Conservation (phyloP, 2,329 filamentous ascomycete genomes). For the Colletotrichum sidae region DNA sequence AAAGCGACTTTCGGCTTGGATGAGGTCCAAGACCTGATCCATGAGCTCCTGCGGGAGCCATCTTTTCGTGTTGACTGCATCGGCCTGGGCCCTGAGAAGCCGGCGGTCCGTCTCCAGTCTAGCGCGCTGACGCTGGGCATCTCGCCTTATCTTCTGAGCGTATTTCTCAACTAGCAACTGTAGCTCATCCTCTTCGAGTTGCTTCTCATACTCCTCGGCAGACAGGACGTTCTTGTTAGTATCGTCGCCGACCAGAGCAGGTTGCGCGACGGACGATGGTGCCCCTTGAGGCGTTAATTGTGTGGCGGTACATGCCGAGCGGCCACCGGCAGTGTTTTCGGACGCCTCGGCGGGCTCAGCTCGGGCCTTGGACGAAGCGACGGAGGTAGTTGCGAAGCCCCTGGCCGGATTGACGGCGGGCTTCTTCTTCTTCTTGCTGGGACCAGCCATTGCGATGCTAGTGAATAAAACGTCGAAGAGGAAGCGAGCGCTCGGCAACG, state of each 20-base stretch:
- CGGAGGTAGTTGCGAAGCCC: conserved; percentile 93
- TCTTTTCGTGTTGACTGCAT: conserved; percentile 76
- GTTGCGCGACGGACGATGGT: conserved; percentile 45
- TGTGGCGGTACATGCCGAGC: conserved; percentile 13
- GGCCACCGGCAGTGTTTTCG: conserved; percentile 36
- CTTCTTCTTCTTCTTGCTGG: conserved; percentile 89
- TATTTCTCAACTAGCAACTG: conserved; percentile 89
- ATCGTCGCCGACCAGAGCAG: conserved; percentile 39
- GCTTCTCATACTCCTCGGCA: conserved; percentile 89
- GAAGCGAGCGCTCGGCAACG: too few species aligned
- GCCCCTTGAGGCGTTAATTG: conserved; percentile 35
- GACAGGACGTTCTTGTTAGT: conserved; percentile 65
- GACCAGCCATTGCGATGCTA: conserved; percentile 68
- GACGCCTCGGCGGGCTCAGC: conserved; percentile 63
- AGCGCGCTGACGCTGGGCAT: conserved; percentile 79
- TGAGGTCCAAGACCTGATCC: conserved; percentile 80
- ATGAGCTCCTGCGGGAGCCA: conserved; percentile 87
- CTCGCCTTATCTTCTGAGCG: conserved; percentile 80
- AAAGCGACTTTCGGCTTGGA: conserved; percentile 73
- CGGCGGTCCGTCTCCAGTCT: conserved; percentile 89
- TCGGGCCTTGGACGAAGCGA: conserved; percentile 81
- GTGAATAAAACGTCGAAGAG: background rate
- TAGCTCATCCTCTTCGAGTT: conserved; percentile 90
- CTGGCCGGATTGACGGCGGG: conserved; percentile 85
- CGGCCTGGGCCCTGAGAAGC: conserved; percentile 82